phyloP scores from a whole-genome alignment of 2,329 filamentous ascomycete genomes.

The Paecilomyces variotii region DNA sequence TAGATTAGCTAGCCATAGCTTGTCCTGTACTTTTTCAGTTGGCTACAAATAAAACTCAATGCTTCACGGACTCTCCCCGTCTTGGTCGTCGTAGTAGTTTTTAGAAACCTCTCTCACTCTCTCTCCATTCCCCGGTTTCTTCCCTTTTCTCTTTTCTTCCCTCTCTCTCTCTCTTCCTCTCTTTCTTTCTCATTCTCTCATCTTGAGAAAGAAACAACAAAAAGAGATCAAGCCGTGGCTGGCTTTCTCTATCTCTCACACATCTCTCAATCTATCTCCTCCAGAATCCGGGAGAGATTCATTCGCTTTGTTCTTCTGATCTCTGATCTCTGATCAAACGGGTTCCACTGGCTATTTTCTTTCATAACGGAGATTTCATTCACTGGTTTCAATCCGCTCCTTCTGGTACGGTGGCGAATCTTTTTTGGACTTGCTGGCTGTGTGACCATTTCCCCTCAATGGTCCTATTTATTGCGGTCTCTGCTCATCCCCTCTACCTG shows the following conservation, averaged over 20 bases:
- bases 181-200: background rate
- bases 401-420: background rate
- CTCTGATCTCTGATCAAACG: background rate
- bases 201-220: too few species aligned
- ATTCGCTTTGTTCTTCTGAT: background rate
- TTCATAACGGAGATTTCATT: background rate
- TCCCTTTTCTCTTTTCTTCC: background rate
- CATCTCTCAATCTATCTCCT: background rate
- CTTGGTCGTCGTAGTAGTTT: too few species aligned
- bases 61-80: background rate
- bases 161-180: background rate
- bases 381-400: background rate
- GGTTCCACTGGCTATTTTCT: background rate
- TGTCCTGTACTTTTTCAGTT: background rate
- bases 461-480: background rate
- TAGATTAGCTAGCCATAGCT: background rate
- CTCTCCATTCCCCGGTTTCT: too few species aligned
- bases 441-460: conserved; percentile 3
- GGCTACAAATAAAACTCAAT: background rate
- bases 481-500: background rate
- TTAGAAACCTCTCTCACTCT: too few species aligned
- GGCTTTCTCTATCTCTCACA: too few species aligned
- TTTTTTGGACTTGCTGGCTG: too few species aligned
- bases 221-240: too few species aligned
- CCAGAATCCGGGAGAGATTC: background rate